phyloP scores from a whole-genome alignment of 805 yeast genomes.

The Candida awuae region DNA sequence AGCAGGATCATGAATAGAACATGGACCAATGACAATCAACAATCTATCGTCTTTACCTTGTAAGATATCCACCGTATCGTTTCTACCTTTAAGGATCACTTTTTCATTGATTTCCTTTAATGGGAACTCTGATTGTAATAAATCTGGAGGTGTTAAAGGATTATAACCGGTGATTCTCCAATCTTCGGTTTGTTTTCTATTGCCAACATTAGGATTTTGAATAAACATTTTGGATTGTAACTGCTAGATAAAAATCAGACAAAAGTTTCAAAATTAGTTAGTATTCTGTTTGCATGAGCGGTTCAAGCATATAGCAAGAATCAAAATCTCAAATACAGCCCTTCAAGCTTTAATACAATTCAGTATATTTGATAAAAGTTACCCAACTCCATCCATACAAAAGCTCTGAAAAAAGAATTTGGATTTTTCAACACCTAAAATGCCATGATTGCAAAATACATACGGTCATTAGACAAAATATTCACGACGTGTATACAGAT shows the following conservation, averaged over 20 bases:
- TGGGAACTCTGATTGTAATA: conserved; percentile 79
- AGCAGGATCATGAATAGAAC: conserved; percentile 89
- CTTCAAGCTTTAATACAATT: too few species aligned
- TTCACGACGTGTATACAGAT: too few species aligned
- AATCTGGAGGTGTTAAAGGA: conserved; percentile 92
- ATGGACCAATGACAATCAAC: conserved; percentile 89
- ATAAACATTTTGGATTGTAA: conserved; percentile 57
- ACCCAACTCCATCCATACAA: too few species aligned
- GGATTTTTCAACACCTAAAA: too few species aligned
- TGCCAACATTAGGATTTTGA: conserved; percentile 77
- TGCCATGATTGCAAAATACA: too few species aligned
- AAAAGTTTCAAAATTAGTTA: too few species aligned
- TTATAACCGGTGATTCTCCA: conserved; percentile 84
- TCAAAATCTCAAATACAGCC: too few species aligned
- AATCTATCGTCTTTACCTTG: conserved; percentile 82
- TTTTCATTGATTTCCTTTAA: conserved; percentile 51
- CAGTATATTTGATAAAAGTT: too few species aligned
- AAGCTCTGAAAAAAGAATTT: too few species aligned
- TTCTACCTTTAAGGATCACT: conserved; percentile 68
- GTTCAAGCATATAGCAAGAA: too few species aligned
- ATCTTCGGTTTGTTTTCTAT: conserved; percentile 68
- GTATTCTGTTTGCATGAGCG: too few species aligned
- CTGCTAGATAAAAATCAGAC: background rate
- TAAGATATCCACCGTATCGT: conserved; percentile 62
- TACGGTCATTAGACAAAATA: too few species aligned